Evolutionary conservation across 129 eudicot species (phyloP).

Genomic region (Flaveria robusta): DNA sequence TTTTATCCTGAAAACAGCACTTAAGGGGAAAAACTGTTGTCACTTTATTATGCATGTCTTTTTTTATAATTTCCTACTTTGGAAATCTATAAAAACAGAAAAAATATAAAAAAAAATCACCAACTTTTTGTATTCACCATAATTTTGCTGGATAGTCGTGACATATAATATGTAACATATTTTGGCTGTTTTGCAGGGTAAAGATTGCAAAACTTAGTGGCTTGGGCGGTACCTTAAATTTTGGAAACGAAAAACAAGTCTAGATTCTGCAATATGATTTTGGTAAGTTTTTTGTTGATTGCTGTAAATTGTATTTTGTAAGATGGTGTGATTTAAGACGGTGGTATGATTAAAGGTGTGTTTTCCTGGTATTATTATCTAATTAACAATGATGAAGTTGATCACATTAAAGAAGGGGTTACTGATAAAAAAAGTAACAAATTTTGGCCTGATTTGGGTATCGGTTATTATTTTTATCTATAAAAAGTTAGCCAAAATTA

Average conservation of each 20-base stretch:
- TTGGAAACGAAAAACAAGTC: slow-evolving; percentile 3
- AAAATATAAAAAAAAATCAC: background rate
- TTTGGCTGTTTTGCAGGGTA: slow-evolving; percentile 40
- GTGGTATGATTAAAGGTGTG: background rate
- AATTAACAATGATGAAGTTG: slow-evolving; percentile 5
- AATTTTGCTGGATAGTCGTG: slow-evolving; percentile 27
- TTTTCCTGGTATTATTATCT: slow-evolving; percentile 12
- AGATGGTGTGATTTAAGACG: background rate
- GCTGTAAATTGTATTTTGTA: slow-evolving; percentile 31
- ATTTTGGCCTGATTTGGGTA: background rate
- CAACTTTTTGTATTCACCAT: slow-evolving; percentile 28
- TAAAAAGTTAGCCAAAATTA: background rate
- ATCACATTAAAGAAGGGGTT: background rate
- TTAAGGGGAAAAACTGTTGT: slow-evolving; percentile 3
- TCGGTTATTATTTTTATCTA: background rate
- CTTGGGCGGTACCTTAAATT: background rate
- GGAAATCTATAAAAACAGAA: background rate
- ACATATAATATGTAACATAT: background rate
- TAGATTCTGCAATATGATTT: slow-evolving; percentile 24
- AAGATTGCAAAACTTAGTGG: slow-evolving; percentile 14
- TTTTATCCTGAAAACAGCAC: slow-evolving; percentile 25
- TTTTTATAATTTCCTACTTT: slow-evolving; percentile 1
- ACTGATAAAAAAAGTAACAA: slow-evolving; percentile 5
- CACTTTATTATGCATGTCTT: slow-evolving; percentile 36
- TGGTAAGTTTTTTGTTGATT: slow-evolving; percentile 36